Evolutionary conservation across 768 basidiomycete species (phyloP), one percentile per base, ranked within the genome.

Genomic region (Polyporus arcularius): DNA sequence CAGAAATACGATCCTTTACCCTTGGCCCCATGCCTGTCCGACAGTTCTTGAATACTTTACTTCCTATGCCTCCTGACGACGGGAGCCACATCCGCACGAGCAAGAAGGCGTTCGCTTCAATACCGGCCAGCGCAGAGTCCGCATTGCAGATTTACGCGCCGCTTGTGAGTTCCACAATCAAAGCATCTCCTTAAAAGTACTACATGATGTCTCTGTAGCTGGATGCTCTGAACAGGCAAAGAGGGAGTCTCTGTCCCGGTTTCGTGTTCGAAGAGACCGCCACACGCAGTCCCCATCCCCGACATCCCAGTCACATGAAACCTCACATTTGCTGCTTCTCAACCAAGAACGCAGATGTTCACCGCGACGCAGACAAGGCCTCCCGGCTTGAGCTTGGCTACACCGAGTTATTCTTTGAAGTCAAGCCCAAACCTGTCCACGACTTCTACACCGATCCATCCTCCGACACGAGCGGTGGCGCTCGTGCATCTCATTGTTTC

Each of bases 351-450:
- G 15, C 41, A 4, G 53, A 43, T 3, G 14, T 8, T 6, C 18
- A 49, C 3, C 42, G 35, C 11, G 15, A 3, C 2, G 7, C 41
- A 3, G 39, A 39, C 5, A n/a, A 4, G 8, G 4, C 10, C 42
- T 39, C 41, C 12, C 47, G 48, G 2, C 12, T 32, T 5, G 49
- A 55, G 30, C 30, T 65, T 21, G 53, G 47, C 7, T 52, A 55
- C 21, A 42, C 57, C 2, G 64, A 65, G 28, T 48, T 65, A n/a
- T 62, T 65, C 54, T 43, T 65, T 7, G 54, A 65, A 15, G 35
- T 62, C 5, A 47, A 42, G 12, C 4, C 45, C 1, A 47, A 50
- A 40, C 21, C 46, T 5, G 8, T 41, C 3, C 21, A 11, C 18
- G 63, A 65, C 32, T 58, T 51, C 42, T 65, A 61, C 47, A 12